Evolutionary conservation across 495 filamentous ascomycete genomes (phyloP).

Genomic region (Penicillium angulare): DNA sequence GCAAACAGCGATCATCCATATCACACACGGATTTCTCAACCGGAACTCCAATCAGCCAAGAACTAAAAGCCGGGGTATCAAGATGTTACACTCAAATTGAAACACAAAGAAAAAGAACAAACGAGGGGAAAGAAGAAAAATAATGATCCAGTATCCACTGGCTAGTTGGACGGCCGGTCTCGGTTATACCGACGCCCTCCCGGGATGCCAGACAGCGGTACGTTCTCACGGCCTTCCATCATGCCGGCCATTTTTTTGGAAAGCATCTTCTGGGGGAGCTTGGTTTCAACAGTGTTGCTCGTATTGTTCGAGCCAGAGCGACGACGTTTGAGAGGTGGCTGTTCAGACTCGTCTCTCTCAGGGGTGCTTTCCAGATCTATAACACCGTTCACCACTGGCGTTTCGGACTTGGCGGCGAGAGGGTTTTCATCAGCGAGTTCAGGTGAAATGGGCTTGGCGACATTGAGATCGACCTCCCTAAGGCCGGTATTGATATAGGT

Average conservation of each 20-base stretch:
- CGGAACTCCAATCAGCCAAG: slow-evolving; percentile 24
- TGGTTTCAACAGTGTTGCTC: slow-evolving; percentile 28
- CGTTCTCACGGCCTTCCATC: slow-evolving; percentile 62
- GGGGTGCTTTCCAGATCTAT: slow-evolving; percentile 19
- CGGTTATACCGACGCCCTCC: slow-evolving; percentile 27
- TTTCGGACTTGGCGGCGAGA: slow-evolving; percentile 19
- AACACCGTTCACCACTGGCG: slow-evolving; percentile 12
- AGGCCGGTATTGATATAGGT: slow-evolving; percentile 48
- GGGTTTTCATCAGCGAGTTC: slow-evolving; percentile 16
- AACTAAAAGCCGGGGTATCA: slow-evolving; percentile 28
- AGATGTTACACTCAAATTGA: slow-evolving; percentile 8
- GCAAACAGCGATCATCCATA: slow-evolving; percentile 1
- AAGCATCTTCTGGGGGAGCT: slow-evolving; percentile 42
- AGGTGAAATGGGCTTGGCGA: slow-evolving; percentile 38
- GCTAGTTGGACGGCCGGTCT: slow-evolving; percentile 27
- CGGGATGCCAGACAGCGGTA: slow-evolving; percentile 40
- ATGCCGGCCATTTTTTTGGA: slow-evolving; percentile 44
- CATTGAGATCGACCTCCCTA: slow-evolving; percentile 56
- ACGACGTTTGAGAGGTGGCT: slow-evolving; percentile 52
- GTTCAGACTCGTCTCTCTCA: slow-evolving; percentile 42
- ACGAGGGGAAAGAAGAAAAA: slow-evolving; percentile 2
- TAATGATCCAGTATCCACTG: not conserved
- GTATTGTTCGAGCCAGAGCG: slow-evolving; percentile 38
- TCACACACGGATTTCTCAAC: slow-evolving; percentile 14
- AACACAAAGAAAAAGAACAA: slow-evolving; percentile 1